Base-by-base conservation (phyloP, 768 basidiomycete genomes). In the Mycena polygramma region DNA sequence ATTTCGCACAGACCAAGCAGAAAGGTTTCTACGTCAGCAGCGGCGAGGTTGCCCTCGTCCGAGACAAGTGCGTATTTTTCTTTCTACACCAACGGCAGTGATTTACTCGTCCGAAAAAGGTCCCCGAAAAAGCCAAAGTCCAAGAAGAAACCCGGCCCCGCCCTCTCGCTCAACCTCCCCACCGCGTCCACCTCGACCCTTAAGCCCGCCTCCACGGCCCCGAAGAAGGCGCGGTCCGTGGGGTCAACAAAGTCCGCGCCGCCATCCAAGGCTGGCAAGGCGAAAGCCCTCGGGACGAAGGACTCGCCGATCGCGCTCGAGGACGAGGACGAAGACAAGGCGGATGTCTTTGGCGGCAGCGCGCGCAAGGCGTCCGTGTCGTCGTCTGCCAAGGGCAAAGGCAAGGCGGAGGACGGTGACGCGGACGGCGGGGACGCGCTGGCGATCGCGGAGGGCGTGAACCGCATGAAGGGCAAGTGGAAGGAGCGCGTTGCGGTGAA, bases 11-110 rank as follows among this genome's bases (percentile, higher is more conserved):
- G 79, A 97, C 97, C 7, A 95, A 93, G 79, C 95, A 97, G 75
- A 91, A 93, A 68, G 95, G 95, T 1, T 98, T 97, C 84, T 97
- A 96, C 76, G 96, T 98, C 13, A 94, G 92, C 8, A 88, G 88
- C 39, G 96, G 96, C 2, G 92, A 94, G 75, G 93, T 98, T 17
- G 95, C 95, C 5, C 79, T 98, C 15, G 83, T 95, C 75, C 93
- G 93, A 77, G 93, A 96, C 82, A 91, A 90, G 80, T 87, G 68
- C 61, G 82, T 74, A n/a, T 41, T 49, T 4, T 11, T 66, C 60
- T 41, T 59, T 36, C n/a, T 57, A 30, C 77, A 77, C 72, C 72
- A 73, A 37, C 73, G 70, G 71, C 24, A 17, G 4, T 8, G 30
- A 15, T 19, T 43, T 58, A 64, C 30, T 57, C 49, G 39, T 59